phyloP scores from a whole-genome alignment of 306 rosid genomes.

The Gynostemma pentaphyllum region DNA sequence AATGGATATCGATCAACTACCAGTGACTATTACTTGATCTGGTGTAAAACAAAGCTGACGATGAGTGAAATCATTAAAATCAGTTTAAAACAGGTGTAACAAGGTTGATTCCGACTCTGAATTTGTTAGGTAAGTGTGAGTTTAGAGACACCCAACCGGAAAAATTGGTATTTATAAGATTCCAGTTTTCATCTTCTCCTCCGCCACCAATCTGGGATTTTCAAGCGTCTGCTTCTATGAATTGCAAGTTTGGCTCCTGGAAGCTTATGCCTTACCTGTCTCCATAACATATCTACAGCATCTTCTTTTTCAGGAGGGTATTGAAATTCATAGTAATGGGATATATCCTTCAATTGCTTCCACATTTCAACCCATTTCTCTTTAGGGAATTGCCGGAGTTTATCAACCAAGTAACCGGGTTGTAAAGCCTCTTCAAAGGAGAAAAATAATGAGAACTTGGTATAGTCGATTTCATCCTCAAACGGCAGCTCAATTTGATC shows the following conservation, averaged over 20 bases:
- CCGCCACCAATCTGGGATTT: conserved; percentile 86
- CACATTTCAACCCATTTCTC: conserved; percentile 88
- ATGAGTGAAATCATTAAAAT: not conserved
- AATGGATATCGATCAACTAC: not conserved
- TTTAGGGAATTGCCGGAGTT: conserved; percentile 61
- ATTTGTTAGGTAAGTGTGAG: not conserved
- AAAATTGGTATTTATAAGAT: not conserved
- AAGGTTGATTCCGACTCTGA: not conserved
- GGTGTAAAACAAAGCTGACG: not conserved
- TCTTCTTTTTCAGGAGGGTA: conserved; percentile 76
- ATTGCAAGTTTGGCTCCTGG: conserved; percentile 55
- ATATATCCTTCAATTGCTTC: conserved; percentile 52
- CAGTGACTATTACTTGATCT: not conserved
- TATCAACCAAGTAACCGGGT: conserved; percentile 64
- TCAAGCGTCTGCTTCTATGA: conserved; percentile 70
- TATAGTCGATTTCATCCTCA: conserved; percentile 88
- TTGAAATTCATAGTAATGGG: conserved; percentile 81
- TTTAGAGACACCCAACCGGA: not conserved
- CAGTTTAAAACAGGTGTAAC: not conserved
- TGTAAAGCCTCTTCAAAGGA: conserved; percentile 80
- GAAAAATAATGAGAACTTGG: conserved; percentile 66
- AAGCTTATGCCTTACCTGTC: conserved; percentile 85
- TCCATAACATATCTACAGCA: conserved; percentile 90
- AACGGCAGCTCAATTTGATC: conserved; percentile 96
- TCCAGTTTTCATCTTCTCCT: conserved; percentile 33